phyloP scores from a whole-genome alignment of 768 basidiomycete genomes.

The Lactifluus piperatus region DNA sequence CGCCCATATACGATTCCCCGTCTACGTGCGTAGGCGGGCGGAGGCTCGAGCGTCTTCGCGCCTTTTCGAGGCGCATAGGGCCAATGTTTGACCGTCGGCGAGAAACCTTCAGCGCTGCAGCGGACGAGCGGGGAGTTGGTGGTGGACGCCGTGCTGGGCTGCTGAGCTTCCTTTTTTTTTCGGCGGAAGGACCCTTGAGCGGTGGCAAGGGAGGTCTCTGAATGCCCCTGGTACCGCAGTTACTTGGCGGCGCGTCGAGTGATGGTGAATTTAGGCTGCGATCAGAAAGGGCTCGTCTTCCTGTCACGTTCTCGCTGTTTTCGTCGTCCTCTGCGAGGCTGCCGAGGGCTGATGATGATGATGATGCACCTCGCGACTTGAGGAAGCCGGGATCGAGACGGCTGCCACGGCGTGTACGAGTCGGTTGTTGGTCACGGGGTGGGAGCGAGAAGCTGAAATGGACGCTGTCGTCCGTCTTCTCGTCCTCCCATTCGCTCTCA shows the following conservation, averaged over 20 bases:
- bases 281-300: conserved; percentile 46
- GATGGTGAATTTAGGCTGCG: conserved; percentile 50
- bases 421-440: conserved; percentile 16
- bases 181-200: not conserved
- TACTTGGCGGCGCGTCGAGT: conserved; percentile 39
- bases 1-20: conserved; percentile 22
- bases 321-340: conserved; percentile 74
- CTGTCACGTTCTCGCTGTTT: conserved; percentile 28
- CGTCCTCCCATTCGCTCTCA: conserved; percentile 88
- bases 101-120: conserved; percentile 26
- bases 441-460: conserved; percentile 40
- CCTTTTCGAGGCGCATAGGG: conserved; percentile 64
- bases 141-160: conserved; percentile 1
- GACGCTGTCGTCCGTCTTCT: conserved; percentile 74
- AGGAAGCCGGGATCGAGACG: conserved; percentile 66
- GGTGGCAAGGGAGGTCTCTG: not conserved
- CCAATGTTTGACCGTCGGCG: conserved; percentile 70
- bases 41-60: conserved; percentile 68
- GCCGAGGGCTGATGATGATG: conserved; percentile 31
- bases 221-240: conserved; percentile 27
- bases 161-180: not conserved
- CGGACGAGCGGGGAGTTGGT: conserved; percentile 6
- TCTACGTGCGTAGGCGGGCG: conserved; percentile 59
- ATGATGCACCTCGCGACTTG: conserved; percentile 38
- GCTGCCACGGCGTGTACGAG: conserved; percentile 39